phyloP scores from a whole-genome alignment of 2,329 filamentous ascomycete species.

The Hypoxylon rubiginosum region DNA sequence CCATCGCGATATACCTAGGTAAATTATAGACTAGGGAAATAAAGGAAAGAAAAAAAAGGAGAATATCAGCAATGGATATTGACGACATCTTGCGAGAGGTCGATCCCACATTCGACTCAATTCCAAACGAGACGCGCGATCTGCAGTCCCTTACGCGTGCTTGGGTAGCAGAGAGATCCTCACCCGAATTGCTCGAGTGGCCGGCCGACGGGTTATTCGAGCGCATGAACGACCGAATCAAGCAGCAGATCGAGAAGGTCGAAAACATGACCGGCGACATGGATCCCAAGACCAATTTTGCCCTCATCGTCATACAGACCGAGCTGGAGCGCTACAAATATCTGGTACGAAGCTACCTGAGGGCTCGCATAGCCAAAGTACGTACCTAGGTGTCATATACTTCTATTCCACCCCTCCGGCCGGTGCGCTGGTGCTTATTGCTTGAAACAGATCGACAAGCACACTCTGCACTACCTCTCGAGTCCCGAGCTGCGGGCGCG shows the following conservation, averaged over 20 bases:
- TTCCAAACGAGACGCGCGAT: too few species aligned
- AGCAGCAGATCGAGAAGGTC: constrained; percentile 77
- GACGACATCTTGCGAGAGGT: too few species aligned
- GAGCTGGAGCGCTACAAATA: constrained; percentile 96
- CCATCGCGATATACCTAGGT: too few species aligned
- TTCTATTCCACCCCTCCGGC: neutral
- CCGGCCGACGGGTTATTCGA: constrained; percentile 89
- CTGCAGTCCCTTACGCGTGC: too few species aligned
- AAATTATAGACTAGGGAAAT: too few species aligned
- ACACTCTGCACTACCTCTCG: too few species aligned
- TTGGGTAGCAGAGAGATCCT: too few species aligned
- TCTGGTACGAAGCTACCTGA: constrained; percentile 83
- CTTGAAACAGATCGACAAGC: constrained; percentile 62
- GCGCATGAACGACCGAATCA: constrained; percentile 80
- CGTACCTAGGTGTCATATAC: constrained; percentile 45
- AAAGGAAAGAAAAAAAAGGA: too few species aligned
- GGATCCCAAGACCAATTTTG: constrained; percentile 92
- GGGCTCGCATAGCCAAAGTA: constrained; percentile 90
- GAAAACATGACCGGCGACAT: constrained; percentile 85
- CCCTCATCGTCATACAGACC: constrained; percentile 94
- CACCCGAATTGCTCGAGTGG: too few species aligned
- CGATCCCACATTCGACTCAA: too few species aligned
- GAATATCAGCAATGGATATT: too few species aligned
- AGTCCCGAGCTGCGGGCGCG: too few species aligned
- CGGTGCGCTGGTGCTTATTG: constrained; percentile 7